Percentiles rank a stretch among this genome's conserved stretches.
Conservation (phyloP, 164 flowering plant genomes). For the Buxus sempervirens region DNA sequence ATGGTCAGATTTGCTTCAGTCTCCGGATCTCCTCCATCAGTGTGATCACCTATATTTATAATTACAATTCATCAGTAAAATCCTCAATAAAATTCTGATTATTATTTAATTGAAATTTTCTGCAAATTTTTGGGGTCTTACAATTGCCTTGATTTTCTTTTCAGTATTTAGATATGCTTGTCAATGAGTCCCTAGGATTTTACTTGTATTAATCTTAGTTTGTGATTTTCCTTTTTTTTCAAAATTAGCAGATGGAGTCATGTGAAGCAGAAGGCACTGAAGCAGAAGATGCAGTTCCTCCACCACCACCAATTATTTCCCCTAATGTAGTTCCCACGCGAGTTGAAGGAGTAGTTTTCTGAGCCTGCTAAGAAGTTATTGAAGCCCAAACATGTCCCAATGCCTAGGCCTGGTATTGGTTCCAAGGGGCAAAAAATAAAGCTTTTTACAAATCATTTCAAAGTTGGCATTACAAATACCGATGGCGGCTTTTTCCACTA, state of each 20-base stretch:
- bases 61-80: no score
- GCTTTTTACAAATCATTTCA: conserved; percentile 77
- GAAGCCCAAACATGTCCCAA: background rate
- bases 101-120: no score
- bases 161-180: no score
- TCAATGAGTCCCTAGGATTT: no score
- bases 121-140: no score
- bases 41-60: no score
- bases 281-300: background rate
- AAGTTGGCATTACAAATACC: conserved; percentile 49
- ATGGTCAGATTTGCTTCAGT: no score
- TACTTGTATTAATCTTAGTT: background rate
- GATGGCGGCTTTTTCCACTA: conserved; percentile 78
- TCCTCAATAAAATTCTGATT: no score
- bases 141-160: no score
- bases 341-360: background rate
- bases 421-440: conserved; percentile 54
- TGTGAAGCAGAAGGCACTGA: background rate
- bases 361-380: background rate
- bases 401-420: conserved; percentile 39
- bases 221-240: background rate
- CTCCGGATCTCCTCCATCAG: no score
- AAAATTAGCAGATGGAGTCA: background rate
- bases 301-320: background rate
- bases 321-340: background rate